phyloP scores from a whole-genome alignment of 768 basidiomycete genomes.

The Obba rivulosa region DNA sequence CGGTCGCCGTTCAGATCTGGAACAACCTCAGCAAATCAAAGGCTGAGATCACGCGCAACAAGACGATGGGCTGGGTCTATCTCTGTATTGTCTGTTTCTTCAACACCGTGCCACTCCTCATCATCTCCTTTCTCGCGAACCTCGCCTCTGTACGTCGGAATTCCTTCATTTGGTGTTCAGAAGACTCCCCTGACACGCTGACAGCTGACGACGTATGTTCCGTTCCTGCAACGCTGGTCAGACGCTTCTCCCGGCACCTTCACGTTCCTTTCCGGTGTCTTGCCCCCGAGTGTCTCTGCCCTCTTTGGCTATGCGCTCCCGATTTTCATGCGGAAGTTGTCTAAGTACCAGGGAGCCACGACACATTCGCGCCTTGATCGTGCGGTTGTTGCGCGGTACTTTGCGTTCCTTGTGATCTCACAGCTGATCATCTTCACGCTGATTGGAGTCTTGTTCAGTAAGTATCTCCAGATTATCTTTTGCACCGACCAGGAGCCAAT shows the following conservation, averaged over 20 bases:
- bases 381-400: constrained; percentile 89
- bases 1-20: constrained; percentile 62
- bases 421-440: constrained; percentile 93
- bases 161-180: constrained; percentile 1
- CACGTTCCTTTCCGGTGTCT: constrained; percentile 84
- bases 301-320: constrained; percentile 90
- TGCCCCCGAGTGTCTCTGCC: constrained; percentile 86
- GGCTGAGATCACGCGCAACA: constrained; percentile 60
- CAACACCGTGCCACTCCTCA: constrained; percentile 88
- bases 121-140: constrained; percentile 91
- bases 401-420: constrained; percentile 88
- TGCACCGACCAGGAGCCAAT: too few relatives aligned
- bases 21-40: constrained; percentile 76
- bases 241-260: constrained; percentile 60
- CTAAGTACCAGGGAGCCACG: constrained; percentile 60
- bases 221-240: constrained; percentile 73
- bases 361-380: constrained; percentile 83
- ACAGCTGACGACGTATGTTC: constrained; percentile 62
- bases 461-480: constrained; percentile 22
- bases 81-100: constrained; percentile 82
- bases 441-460: constrained; percentile 84
- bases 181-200: constrained; percentile 12
- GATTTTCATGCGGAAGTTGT: constrained; percentile 82
- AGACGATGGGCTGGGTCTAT: constrained; percentile 70
- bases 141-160: constrained; percentile 59